phyloP scores from a whole-genome alignment of 139 green algal species.

The Chlorella sp. region DNA sequence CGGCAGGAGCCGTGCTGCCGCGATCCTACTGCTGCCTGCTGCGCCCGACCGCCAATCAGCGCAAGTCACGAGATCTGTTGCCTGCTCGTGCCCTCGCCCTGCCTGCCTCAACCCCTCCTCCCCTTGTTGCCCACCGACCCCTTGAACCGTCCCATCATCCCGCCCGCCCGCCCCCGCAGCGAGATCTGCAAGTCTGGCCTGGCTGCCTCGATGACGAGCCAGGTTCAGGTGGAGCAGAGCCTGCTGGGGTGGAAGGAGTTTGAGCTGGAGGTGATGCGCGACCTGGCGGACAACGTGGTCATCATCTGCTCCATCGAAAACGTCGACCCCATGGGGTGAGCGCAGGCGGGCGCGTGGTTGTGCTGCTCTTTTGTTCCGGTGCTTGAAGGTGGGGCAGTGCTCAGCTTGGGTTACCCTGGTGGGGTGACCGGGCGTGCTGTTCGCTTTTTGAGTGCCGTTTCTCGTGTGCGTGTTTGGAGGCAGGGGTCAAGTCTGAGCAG shows the following conservation, averaged over 20 bases:
- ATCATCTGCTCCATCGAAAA: slow-evolving; percentile 99
- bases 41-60: no score
- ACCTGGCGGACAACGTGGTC: slow-evolving; percentile 98
- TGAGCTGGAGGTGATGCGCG: slow-evolving; percentile 95
- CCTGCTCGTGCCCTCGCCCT: not conserved
- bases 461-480: no score
- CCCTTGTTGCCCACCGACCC: no score
- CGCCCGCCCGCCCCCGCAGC: not conserved
- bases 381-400: no score
- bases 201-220: slow-evolving; percentile 91
- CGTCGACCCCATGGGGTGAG: slow-evolving; percentile 97
- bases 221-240: slow-evolving; percentile 91
- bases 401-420: no score
- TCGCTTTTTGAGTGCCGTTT: no score
- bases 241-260: slow-evolving; percentile 99
- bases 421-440: no score
- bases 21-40: not conserved
- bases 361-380: no score
- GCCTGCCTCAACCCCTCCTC: not conserved
- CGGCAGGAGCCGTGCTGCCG: no score
- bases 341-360: no score
- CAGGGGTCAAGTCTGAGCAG: no score
- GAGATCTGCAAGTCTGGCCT: slow-evolving; percentile 71
- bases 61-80: not conserved
- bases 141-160: not conserved